phyloP scores from a whole-genome alignment of 768 basidiomycete species.

The Mycena floridula region DNA sequence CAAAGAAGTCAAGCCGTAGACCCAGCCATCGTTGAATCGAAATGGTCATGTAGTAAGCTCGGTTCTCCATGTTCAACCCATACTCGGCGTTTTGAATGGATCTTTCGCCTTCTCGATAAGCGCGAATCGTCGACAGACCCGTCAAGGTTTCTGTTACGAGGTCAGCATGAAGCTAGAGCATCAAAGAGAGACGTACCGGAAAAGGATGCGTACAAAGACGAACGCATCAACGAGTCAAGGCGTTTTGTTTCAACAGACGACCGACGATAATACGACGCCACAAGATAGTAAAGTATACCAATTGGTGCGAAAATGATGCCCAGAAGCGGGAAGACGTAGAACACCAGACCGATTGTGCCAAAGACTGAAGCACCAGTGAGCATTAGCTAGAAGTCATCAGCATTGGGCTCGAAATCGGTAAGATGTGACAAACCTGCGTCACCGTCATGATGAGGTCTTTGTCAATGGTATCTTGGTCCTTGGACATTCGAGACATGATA shows the following conservation, averaged over 20 bases:
- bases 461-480: conserved; percentile 61
- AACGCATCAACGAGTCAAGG: conserved; percentile 32
- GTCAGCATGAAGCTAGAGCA: neutral
- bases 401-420: too few species aligned
- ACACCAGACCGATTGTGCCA: conserved; percentile 4
- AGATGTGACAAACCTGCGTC: neutral
- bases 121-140: conserved; percentile 30
- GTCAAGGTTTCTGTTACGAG: conserved; percentile 26
- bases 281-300: conserved; percentile 25
- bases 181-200: conserved; percentile 5
- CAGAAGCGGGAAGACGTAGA: conserved; percentile 11
- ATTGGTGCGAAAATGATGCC: conserved; percentile 34
- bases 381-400: neutral
- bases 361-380: neutral
- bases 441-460: conserved; percentile 28
- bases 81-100: conserved; percentile 33
- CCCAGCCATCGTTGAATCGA: conserved; percentile 37
- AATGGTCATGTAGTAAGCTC: conserved; percentile 36
- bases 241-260: conserved; percentile 33
- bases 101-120: conserved; percentile 27
- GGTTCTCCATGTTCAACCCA: conserved; percentile 28
- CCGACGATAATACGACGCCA: conserved; percentile 29
- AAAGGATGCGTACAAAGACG: conserved; percentile 27
- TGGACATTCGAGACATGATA: conserved; percentile 51
- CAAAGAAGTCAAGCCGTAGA: conserved; percentile 39